Percentiles rank a stretch among this genome's conserved stretches.
Conservation (phyloP, 2,329 filamentous ascomycete genomes). For the Colletotrichum cereale region DNA sequence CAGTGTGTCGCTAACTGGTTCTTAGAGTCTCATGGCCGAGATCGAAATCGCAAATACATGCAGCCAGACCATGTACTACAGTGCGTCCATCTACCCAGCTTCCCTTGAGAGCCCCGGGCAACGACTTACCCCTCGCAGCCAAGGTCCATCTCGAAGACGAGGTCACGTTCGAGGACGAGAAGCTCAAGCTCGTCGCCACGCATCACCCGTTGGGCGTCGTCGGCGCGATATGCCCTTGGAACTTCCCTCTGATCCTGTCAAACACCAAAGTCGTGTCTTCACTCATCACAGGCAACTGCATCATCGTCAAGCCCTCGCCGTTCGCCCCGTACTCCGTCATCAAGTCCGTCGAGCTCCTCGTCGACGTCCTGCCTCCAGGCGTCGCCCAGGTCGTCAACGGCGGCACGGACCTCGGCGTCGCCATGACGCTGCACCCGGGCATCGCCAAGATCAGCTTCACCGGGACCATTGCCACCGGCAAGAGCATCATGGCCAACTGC, state of each 20-base stretch:
- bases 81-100: constrained; percentile 43
- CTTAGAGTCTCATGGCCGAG: constrained; percentile 48
- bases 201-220: constrained; percentile 63
- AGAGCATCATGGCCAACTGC: constrained; percentile 62
- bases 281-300: constrained; percentile 64
- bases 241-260: constrained; percentile 63
- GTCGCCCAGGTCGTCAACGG: constrained; percentile 68
- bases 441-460: constrained; percentile 72
- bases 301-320: constrained; percentile 65
- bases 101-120: background rate
- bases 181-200: constrained; percentile 55
- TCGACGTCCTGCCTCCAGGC: constrained; percentile 64
- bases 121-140: constrained; percentile 42
- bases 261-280: constrained; percentile 64
- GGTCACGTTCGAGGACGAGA: constrained; percentile 60
- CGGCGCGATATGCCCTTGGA: constrained; percentile 72
- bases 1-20: background rate
- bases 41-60: constrained; percentile 54
- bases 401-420: constrained; percentile 65
- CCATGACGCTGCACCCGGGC: constrained; percentile 65
- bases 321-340: constrained; percentile 66
- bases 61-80: constrained; percentile 53
- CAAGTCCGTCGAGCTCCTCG: constrained; percentile 64
- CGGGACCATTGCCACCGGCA: constrained; percentile 64
- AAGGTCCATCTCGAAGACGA: constrained; percentile 58